These are phyloP conservation scores for Cardamine occulta DNA, from an alignment of 345 rosid genomes.

Conservation along the genomic window DNA sequence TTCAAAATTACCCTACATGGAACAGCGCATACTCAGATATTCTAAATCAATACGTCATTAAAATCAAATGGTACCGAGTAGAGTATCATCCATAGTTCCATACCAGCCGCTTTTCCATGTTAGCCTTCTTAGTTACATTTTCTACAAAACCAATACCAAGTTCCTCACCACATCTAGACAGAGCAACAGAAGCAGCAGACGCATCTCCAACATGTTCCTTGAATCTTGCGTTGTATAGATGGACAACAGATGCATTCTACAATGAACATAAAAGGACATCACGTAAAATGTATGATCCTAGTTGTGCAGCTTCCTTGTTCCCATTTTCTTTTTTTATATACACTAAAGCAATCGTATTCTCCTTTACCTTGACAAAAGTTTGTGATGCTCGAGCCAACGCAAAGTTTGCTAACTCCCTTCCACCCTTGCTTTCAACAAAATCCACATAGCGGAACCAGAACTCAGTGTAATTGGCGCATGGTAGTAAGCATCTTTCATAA, in stretches of 20 bases:
- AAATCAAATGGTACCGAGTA: slow-evolving; percentile 10
- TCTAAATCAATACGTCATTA: neutral
- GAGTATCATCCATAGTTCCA: slow-evolving; percentile 17
- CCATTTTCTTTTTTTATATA: neutral
- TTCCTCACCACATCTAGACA: slow-evolving; percentile 52
- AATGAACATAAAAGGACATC: slow-evolving; percentile 35
- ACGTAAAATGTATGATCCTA: slow-evolving; percentile 2
- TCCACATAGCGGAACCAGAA: slow-evolving; percentile 95
- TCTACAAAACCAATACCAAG: slow-evolving; percentile 64
- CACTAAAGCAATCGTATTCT: neutral
- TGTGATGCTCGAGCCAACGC: slow-evolving; percentile 75
- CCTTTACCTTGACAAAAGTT: slow-evolving; percentile 70
- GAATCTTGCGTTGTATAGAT: slow-evolving; percentile 73
- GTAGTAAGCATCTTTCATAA: slow-evolving; percentile 88
- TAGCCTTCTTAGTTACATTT: slow-evolving; percentile 65
- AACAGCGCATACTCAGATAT: slow-evolving; percentile 8
- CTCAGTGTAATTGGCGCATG: slow-evolving; percentile 82
- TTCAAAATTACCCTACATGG: slow-evolving; percentile 64
- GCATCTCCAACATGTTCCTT: slow-evolving; percentile 72
- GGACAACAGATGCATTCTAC: slow-evolving; percentile 70
- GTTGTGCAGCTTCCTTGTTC: neutral
- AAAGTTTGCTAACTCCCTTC: slow-evolving; percentile 84
- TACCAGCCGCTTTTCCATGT: slow-evolving; percentile 93
- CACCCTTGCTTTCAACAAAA: slow-evolving; percentile 84
- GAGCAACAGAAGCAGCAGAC: slow-evolving; percentile 64